phyloP scores from a whole-genome alignment of 139 green algal species.

The Gonium pectorale region DNA sequence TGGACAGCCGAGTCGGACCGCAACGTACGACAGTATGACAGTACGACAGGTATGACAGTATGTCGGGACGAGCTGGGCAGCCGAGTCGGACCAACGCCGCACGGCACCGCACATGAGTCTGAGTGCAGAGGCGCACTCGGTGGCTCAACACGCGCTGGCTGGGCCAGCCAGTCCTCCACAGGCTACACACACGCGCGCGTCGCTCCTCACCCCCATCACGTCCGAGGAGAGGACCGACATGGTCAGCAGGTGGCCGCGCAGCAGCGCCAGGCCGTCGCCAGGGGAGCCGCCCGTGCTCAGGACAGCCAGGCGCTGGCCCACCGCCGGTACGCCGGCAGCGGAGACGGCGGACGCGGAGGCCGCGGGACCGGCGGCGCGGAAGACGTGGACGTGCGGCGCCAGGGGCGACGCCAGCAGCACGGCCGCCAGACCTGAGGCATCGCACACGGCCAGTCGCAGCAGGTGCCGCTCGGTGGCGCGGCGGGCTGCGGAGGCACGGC shows the following conservation, averaged over 20 bases:
- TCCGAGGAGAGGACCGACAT: constrained; percentile 5
- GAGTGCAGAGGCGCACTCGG: no score
- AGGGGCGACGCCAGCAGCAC: constrained; percentile 31
- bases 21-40: no score
- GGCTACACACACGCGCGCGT: not conserved
- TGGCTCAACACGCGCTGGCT: no score
- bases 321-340: no score
- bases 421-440: not conserved
- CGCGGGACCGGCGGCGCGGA: not conserved
- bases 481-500: not conserved
- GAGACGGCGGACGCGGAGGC: no score
- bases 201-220: constrained; percentile 11
- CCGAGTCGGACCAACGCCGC: no score
- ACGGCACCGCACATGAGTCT: no score
- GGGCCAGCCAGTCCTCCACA: not conserved
- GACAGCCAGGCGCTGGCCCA: constrained; percentile 9
- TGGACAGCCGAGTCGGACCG: no score
- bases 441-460: constrained; percentile 6
- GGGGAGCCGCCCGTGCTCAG: not conserved
- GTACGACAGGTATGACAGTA: no score
- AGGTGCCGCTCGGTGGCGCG: not conserved
- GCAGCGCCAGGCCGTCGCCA: constrained; percentile 17
- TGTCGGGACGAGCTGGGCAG: no score
- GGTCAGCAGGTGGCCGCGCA: not conserved
- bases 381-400: not conserved